A percentile compares a stretch with the other conserved stretches of the same genome.
phyloP scores from a whole-genome alignment of 768 basidiomycete species.

The Rhodotorula paludigena region DNA sequence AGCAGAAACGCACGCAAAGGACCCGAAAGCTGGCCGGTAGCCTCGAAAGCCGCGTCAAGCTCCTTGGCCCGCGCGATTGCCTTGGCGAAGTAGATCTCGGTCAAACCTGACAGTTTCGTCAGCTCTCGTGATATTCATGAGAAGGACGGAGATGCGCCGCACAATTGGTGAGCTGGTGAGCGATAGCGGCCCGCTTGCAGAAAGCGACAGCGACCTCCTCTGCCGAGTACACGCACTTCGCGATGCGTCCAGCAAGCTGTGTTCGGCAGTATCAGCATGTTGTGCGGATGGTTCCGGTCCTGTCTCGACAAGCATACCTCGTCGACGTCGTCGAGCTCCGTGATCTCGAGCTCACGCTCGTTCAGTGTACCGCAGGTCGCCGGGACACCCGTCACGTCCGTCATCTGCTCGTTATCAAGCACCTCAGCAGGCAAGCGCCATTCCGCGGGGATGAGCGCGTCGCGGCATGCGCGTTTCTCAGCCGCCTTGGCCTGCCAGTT shows the following conservation, averaged over 20 bases:
- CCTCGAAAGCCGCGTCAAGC: conserved; percentile 61
- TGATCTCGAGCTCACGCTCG: conserved; percentile 59
- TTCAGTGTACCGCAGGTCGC: conserved; percentile 54
- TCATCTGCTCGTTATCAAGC: background rate
- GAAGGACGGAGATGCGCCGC: conserved; percentile 37
- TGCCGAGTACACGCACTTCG: conserved; percentile 56
- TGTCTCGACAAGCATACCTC: conserved; percentile 51
- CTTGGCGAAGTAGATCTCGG: conserved; percentile 72
- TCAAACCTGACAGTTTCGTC: conserved; percentile 55
- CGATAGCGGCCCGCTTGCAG: conserved; percentile 70
- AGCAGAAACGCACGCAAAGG: conserved; percentile 47
- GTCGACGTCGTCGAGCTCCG: conserved; percentile 55
- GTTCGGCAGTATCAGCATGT: too few species aligned
- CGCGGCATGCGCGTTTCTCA: background rate
- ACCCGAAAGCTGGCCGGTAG: conserved; percentile 63
- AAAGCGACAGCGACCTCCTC: conserved; percentile 68
- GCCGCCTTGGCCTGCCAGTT: conserved; percentile 5
- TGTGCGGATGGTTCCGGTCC: too few species aligned
- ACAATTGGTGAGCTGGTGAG: conserved; percentile 62
- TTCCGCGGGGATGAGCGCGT: background rate
- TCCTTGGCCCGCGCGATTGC: conserved; percentile 62
- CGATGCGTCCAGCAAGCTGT: background rate
- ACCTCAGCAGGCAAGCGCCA: background rate
- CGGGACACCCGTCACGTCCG: background rate
- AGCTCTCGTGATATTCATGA: too few species aligned